phyloP scores from a whole-genome alignment of 805 yeast species.

The Metschnikowia picachoensis region DNA sequence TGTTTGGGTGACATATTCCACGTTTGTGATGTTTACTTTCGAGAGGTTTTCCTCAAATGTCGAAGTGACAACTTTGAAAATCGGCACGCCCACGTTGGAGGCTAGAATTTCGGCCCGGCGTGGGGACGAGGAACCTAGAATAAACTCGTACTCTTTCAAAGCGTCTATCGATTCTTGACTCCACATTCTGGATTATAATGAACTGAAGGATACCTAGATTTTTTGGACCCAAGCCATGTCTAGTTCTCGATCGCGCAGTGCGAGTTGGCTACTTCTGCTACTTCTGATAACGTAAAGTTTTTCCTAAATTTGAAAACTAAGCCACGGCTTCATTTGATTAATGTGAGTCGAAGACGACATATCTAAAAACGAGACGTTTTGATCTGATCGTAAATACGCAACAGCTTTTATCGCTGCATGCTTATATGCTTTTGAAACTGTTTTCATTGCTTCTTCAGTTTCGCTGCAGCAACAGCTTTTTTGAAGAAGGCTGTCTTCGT shows the following conservation, averaged over 20 bases:
- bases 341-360: too few species aligned
- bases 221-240: background rate
- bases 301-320: too few species aligned
- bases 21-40: slow-evolving; percentile 46
- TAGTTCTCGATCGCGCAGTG: background rate
- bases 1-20: slow-evolving; percentile 63
- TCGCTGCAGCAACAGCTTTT: slow-evolving; percentile 19
- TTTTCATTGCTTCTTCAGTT: background rate
- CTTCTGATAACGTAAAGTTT: too few species aligned
- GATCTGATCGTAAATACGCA: too few species aligned
- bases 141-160: slow-evolving; percentile 27
- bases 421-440: background rate
- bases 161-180: background rate
- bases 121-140: slow-evolving; percentile 84
- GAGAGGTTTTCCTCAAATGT: slow-evolving; percentile 73
- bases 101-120: slow-evolving; percentile 69
- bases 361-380: too few species aligned
- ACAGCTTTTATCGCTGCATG: background rate
- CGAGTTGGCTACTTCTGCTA: background rate
- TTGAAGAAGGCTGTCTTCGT: slow-evolving; percentile 21
- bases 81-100: slow-evolving; percentile 47
- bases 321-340: too few species aligned
- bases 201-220: background rate
- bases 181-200: slow-evolving; percentile 8
- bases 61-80: slow-evolving; percentile 50